Percentiles rank a stretch among this genome's conserved stretches.
Evolutionary conservation across 495 filamentous ascomycete species (phyloP).

Genomic region (Trichoderma virens): DNA sequence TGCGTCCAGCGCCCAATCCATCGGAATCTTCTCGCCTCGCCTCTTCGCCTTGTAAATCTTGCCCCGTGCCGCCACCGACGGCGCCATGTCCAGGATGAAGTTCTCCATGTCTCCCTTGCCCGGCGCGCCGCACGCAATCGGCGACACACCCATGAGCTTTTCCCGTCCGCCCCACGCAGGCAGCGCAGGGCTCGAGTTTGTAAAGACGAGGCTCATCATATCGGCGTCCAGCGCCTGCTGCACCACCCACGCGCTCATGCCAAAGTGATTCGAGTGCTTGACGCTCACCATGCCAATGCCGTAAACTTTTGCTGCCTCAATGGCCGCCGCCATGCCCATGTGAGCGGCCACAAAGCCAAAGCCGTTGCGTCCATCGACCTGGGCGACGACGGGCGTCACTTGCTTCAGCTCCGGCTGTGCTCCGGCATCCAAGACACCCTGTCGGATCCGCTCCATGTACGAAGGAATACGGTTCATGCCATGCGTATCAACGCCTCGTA

Average conservation of each 20-base stretch:
- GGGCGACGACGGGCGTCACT: conserved; percentile 59
- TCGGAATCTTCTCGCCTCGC: conserved; percentile 64
- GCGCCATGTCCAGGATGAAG: conserved; percentile 77
- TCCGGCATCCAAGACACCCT: conserved; percentile 51
- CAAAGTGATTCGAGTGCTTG: conserved; percentile 73
- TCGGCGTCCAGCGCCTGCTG: conserved; percentile 62
- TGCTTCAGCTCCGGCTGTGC: conserved; percentile 49
- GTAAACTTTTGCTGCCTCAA: conserved; percentile 53
- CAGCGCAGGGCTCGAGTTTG: conserved; percentile 67
- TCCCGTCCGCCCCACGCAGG: conserved; percentile 62
- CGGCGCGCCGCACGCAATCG: conserved; percentile 69
- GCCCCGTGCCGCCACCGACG: conserved; percentile 61
- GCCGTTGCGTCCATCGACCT: conserved; percentile 62
- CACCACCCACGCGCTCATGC: conserved; percentile 73
- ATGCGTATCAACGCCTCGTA: conserved; percentile 72
- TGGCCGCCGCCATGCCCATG: conserved; percentile 53
- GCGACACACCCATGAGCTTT: conserved; percentile 67
- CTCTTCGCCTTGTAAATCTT: conserved; percentile 70
- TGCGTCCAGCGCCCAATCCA: conserved; percentile 64
- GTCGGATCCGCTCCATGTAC: conserved; percentile 62
- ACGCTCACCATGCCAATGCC: conserved; percentile 68
- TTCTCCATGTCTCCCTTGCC: conserved; percentile 34
- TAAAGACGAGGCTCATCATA: conserved; percentile 73
- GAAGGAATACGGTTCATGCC: conserved; percentile 69
- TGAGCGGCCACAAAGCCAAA: conserved; percentile 66